Conservation (phyloP, 495 filamentous ascomycete genomes). For the Glarea lozoyensis region DNA sequence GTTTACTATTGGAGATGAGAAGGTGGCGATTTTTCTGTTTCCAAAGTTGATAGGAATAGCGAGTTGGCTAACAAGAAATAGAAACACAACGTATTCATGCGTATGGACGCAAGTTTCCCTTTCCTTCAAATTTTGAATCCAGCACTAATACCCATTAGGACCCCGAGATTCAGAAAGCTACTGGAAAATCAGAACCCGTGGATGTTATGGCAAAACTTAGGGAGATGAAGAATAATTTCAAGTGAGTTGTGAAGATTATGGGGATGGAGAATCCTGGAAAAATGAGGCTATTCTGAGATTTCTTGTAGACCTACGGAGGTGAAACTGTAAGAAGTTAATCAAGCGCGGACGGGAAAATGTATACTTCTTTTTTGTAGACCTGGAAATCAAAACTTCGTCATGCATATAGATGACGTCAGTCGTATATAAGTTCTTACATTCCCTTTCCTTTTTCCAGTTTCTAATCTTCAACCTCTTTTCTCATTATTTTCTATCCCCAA, state of each 20-base stretch:
- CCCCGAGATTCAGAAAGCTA: constrained; percentile 72
- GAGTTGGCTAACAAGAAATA: constrained; percentile 23
- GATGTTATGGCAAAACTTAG: constrained; percentile 80
- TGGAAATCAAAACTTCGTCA: too few species aligned
- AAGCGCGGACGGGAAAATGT: too few species aligned
- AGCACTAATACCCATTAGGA: constrained; percentile 44
- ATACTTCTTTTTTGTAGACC: too few species aligned
- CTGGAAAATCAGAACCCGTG: constrained; percentile 72
- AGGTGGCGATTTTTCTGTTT: constrained; percentile 43
- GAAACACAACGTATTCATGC: constrained; percentile 98
- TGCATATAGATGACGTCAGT: too few species aligned
- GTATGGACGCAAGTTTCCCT: constrained; percentile 52
- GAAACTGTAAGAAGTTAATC: constrained; percentile 1
- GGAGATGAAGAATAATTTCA: constrained; percentile 88
- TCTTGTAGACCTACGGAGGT: not conserved
- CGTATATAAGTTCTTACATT: too few species aligned
- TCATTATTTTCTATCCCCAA: too few species aligned
- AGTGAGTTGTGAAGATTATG: constrained; percentile 37
- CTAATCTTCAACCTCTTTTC: too few species aligned
- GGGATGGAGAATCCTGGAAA: not conserved
- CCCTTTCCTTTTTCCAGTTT: too few species aligned
- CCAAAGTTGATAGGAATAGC: not conserved
- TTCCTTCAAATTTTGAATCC: not conserved
- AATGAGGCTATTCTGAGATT: too few species aligned
- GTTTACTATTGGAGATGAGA: constrained; percentile 96